phyloP scores from a whole-genome alignment of 768 basidiomycete species.

The Baorangia bicolor region DNA sequence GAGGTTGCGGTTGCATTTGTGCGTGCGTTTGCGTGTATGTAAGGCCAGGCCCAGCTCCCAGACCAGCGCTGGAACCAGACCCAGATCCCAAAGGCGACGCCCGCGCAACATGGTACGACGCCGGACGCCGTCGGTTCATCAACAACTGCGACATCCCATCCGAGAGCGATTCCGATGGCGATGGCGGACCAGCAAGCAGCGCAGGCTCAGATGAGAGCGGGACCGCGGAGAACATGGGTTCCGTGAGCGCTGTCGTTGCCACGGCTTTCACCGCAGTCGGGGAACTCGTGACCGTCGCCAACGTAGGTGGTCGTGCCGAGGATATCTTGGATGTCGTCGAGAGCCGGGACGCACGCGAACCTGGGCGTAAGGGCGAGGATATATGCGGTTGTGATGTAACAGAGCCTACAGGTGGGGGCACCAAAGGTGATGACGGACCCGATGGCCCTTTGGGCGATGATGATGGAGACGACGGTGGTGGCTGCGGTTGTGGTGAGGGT shows the following conservation, averaged over 20 bases:
- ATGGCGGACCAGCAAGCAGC: conserved; percentile 44
- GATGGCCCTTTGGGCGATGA: conserved; percentile 1
- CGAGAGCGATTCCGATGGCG: conserved; percentile 59
- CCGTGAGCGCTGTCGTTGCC: conserved; percentile 67
- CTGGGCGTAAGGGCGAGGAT: conserved; percentile 66
- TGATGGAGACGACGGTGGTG: conserved; percentile 26
- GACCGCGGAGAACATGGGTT: conserved; percentile 47
- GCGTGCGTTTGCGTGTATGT: neutral
- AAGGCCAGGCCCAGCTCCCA: too few species aligned
- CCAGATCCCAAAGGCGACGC: conserved; percentile 44
- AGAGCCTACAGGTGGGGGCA: conserved; percentile 35
- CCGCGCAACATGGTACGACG: conserved; percentile 57
- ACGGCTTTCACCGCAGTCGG: conserved; percentile 53
- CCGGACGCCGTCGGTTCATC: conserved; percentile 51
- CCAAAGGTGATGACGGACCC: conserved; percentile 1
- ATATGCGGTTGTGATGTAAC: conserved; percentile 29
- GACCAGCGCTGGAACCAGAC: neutral
- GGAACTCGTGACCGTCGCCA: conserved; percentile 48
- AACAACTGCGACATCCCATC: conserved; percentile 55
- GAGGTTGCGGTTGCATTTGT: conserved; percentile 9
- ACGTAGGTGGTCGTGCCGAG: conserved; percentile 55
- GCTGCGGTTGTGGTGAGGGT: conserved; percentile 36
- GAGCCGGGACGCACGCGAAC: conserved; percentile 67
- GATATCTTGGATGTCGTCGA: conserved; percentile 73
- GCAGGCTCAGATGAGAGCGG: conserved; percentile 35